Base-by-base conservation (phyloP, 1,284 basidiomycete species). In the Clitocybe nebularis region DNA sequence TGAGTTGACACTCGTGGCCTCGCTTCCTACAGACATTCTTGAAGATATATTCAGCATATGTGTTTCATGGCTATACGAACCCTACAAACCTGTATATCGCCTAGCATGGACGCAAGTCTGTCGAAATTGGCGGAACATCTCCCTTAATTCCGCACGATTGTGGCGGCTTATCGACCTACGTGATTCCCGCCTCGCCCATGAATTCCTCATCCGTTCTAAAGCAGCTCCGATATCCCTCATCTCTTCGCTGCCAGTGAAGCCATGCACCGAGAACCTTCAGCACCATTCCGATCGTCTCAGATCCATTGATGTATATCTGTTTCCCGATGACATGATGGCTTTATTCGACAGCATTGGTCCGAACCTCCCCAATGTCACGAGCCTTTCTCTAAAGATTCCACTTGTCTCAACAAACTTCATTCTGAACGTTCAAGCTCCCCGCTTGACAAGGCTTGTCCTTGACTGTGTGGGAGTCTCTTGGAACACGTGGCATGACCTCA, bases 71-170 rank as follows among this genome's bases (percentile, higher is more conserved):
- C 50, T 66, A 10, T 63, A 63, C 36, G 44, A 42, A 23, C 44
- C 44, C 17, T 53, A 50, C 11, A 59, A 57, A 38, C 54, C 59
- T 4, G 49, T 46, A 37, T 51, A 61, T 35, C 55, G 51, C 13
- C 54, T 69, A 2, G 61, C 64, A 2, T 67, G 62, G 63, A 62
- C 62, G 4, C 62, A 67, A 43, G 66, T 66, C n/a, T 67, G 64
- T 46, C 52, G 56, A 6, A 44, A 40, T 14, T 69, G 67, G 67
- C 57, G 60, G 5, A 37, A 35, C 32, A 51, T 63, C 19, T 58
- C 66, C 2, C 43, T 63, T 21, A 52, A 54, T 35, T 61, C 63
- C 5, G 48, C 60, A n/a, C 50, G 61, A 7, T 59, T 68, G 23
- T 68, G 67, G 67, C 56, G 53, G 10, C 51, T 44, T 38, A 66